Conservation (phyloP, 768 basidiomycete species). For the Tylopilus vinaceipallidus region DNA sequence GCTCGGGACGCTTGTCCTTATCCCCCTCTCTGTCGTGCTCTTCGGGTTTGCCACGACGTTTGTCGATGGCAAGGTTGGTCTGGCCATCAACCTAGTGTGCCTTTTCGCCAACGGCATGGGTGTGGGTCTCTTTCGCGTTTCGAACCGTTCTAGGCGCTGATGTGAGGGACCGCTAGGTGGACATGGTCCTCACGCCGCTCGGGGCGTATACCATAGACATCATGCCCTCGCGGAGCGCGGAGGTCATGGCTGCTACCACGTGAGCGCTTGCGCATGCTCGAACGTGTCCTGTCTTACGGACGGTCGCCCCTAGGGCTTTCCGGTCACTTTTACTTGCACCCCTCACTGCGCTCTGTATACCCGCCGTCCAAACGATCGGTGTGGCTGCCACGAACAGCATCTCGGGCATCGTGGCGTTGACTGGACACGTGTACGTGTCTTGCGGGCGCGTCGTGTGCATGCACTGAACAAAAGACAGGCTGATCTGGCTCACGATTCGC, state of each 20-base stretch:
- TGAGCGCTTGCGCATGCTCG: constrained; percentile 32
- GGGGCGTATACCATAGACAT: constrained; percentile 61
- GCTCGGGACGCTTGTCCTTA: constrained; percentile 45
- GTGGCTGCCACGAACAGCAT: constrained; percentile 48
- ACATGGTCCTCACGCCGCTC: constrained; percentile 53
- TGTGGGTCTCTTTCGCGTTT: constrained; percentile 35
- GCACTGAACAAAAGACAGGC: constrained; percentile 31
- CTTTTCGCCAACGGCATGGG: constrained; percentile 66
- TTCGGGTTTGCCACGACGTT: constrained; percentile 51
- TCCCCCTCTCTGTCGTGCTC: constrained; percentile 50
- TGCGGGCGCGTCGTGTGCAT: background rate
- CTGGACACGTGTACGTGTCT: constrained; percentile 50
- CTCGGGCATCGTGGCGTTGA: constrained; percentile 44
- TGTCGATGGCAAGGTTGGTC: constrained; percentile 47
- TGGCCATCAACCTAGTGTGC: constrained; percentile 50
- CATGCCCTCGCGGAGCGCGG: constrained; percentile 58
- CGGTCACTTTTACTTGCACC: constrained; percentile 23
- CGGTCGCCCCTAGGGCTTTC: constrained; percentile 13
- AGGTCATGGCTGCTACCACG: constrained; percentile 56
- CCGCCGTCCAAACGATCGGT: constrained; percentile 53
- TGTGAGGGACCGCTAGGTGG: constrained; percentile 39
- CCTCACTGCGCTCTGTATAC: constrained; percentile 17
- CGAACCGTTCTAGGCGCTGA: background rate
- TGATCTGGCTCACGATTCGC: constrained; percentile 50
- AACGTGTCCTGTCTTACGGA: background rate